phyloP scores from a whole-genome alignment of 2,329 filamentous ascomycete genomes.

The Penicillium brevicompactum region DNA sequence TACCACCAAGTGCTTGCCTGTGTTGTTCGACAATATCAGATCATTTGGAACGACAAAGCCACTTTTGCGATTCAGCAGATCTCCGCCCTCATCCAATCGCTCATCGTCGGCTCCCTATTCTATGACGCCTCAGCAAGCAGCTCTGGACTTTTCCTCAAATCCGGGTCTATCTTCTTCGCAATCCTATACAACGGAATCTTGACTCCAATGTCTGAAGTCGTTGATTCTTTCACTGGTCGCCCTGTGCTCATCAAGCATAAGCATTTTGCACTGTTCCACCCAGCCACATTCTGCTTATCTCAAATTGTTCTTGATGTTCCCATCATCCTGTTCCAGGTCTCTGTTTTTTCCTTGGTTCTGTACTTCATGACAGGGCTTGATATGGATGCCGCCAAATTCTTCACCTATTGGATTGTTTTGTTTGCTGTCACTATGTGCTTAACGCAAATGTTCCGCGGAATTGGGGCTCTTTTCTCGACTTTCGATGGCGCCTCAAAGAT shows the following conservation, averaged over 20 bases:
- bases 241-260: constrained; percentile 58
- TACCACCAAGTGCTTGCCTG: constrained; percentile 55
- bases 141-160: constrained; percentile 60
- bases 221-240: constrained; percentile 57
- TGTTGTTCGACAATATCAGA: constrained; percentile 60
- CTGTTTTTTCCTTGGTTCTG: constrained; percentile 56
- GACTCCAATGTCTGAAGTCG: constrained; percentile 63
- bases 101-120: constrained; percentile 64
- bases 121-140: constrained; percentile 59
- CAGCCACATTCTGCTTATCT: constrained; percentile 39
- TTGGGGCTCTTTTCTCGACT: neutral
- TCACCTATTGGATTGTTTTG: neutral
- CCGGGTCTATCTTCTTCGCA: constrained; percentile 61
- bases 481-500: neutral
- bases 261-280: constrained; percentile 55
- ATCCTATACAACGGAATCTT: constrained; percentile 58
- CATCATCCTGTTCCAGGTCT: constrained; percentile 59
- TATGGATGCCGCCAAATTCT: neutral
- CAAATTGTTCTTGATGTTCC: constrained; percentile 50
- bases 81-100: constrained; percentile 55
- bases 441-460: neutral
- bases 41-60: constrained; percentile 61
- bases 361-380: constrained; percentile 52
- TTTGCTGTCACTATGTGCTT: neutral
- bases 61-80: constrained; percentile 61